Base-by-base conservation (phyloP, 1,284 basidiomycete species). In the Blastosporella zonata region DNA sequence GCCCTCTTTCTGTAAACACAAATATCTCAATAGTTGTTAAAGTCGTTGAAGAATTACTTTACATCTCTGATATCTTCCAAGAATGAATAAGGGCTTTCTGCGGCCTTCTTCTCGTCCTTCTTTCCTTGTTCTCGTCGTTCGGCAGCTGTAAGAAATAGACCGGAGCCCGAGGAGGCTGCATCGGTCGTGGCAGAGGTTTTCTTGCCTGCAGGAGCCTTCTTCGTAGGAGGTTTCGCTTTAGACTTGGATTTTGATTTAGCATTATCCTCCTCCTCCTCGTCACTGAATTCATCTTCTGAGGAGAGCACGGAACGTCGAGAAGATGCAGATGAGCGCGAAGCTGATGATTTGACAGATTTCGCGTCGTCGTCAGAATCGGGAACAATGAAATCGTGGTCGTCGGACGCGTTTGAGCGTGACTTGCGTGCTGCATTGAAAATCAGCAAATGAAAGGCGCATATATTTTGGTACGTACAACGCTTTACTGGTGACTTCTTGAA, bases 81-180 rank as follows among this genome's bases (percentile, higher is more conserved):
- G 72, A 99, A 99, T 42, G 78, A 68, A 67, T 90, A 99, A 2
- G 90, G 82, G 55, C 85, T 79, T 52, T 97, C 94, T 6, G 78
- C 70, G 1, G 84, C 77, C 60, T 90, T 87, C 73, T 94, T 94
- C 55, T 89, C 86, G 18, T 81, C 79, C 65, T 93, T 94, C 59
- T 84, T 87, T 25, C 81, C 77, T 57, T 86, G 78, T 47, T 82
- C 79, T 6, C 89, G 80, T 55, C 81, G 81, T 65, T 97, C 94
- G 0, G 95, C 93, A 8, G 86, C 85, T 13, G 95, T 97, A 55
- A 95, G 74, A 66, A 96, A 89, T 6, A 74, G 61, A 31, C 64
- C 67, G 8, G 60, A 61, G 1, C 62, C 65, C 17, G 62, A 66
- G 4, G 55, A 45, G 7, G 56, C 35, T 17, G 35, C 40, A 20